phyloP scores from a whole-genome alignment of 352 stramenopile genomes.

The Pythium coloratum region DNA sequence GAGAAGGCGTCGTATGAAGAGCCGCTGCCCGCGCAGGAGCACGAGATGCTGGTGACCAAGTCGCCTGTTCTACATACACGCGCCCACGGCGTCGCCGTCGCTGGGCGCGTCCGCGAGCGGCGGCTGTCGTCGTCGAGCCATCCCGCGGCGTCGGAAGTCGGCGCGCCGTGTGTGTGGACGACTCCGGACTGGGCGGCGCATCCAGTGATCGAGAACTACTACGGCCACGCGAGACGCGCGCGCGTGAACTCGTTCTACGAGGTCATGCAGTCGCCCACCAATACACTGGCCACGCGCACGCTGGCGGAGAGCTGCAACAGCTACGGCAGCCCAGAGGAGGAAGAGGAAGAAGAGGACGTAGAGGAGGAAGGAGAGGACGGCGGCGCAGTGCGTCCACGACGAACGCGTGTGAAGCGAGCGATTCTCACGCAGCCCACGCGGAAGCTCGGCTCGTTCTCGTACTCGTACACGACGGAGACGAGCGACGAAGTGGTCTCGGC shows the following conservation, averaged over 20 bases:
- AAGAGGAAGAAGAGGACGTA: slow-evolving; percentile 18
- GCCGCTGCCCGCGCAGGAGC: background rate
- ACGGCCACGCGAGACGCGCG: slow-evolving; percentile 45
- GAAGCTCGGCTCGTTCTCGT: slow-evolving; percentile 57
- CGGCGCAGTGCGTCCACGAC: background rate
- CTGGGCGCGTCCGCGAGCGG: slow-evolving; percentile 14
- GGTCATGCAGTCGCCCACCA: slow-evolving; percentile 78
- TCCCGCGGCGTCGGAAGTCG: slow-evolving; percentile 14
- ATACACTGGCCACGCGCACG: slow-evolving; percentile 54
- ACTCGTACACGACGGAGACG: slow-evolving; percentile 71
- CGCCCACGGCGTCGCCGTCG: background rate
- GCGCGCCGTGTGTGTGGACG: slow-evolving; percentile 69
- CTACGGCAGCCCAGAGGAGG: slow-evolving; percentile 31
- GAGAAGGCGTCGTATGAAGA: background rate
- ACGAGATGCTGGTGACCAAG: background rate
- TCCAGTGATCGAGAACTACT: slow-evolving; percentile 82
- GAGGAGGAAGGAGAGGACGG: background rate
- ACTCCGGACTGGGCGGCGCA: slow-evolving; percentile 68
- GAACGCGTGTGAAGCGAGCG: background rate
- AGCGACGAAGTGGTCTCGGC: slow-evolving; percentile 44
- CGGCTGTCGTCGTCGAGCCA: slow-evolving; percentile 19
- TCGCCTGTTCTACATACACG: background rate
- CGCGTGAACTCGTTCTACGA: slow-evolving; percentile 80
- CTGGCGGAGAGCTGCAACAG: slow-evolving; percentile 56
- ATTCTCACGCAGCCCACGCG: slow-evolving; percentile 13